These are phyloP conservation scores for Xylaria digitata DNA, from an alignment of 2,329 filamentous ascomycete genomes.

Conservation along the genomic window DNA sequence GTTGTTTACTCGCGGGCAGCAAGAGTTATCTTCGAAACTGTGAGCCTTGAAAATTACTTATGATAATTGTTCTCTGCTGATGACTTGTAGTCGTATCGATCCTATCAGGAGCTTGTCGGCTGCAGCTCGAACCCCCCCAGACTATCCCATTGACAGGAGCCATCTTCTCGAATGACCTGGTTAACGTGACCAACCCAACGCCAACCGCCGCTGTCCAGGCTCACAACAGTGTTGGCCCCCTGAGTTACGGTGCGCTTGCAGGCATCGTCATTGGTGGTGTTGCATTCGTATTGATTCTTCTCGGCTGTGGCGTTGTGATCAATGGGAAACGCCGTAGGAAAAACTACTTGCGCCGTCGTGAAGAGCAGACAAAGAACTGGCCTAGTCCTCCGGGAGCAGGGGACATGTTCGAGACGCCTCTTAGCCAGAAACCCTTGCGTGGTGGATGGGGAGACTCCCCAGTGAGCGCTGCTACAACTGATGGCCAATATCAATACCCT, in stretches of 20 bases:
- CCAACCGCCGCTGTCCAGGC: constrained; percentile 55
- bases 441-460: constrained; percentile 67
- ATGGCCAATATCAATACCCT: constrained; percentile 49
- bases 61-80: constrained; percentile 24
- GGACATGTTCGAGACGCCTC: constrained; percentile 63
- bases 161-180: constrained; percentile 60
- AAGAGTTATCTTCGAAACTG: constrained; percentile 65
- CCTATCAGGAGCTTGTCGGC: constrained; percentile 67
- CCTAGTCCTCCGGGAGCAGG: constrained; percentile 51
- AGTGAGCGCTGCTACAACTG: constrained; percentile 56
- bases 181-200: constrained; percentile 64
- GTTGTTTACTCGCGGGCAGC: constrained; percentile 58
- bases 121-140: constrained; percentile 60
- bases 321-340: constrained; percentile 67
- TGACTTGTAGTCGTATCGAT: constrained; percentile 47
- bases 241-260: constrained; percentile 66
- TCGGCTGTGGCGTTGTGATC: constrained; percentile 66
- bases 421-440: constrained; percentile 65
- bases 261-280: constrained; percentile 67
- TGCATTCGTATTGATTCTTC: constrained; percentile 58
- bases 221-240: constrained; percentile 57
- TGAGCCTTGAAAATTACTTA: constrained; percentile 47
- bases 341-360: constrained; percentile 61
- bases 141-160: constrained; percentile 63
- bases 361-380: constrained; percentile 58